Base-by-base conservation (phyloP, 1,284 basidiomycete genomes). In the Fomitopsis schrenkii region DNA sequence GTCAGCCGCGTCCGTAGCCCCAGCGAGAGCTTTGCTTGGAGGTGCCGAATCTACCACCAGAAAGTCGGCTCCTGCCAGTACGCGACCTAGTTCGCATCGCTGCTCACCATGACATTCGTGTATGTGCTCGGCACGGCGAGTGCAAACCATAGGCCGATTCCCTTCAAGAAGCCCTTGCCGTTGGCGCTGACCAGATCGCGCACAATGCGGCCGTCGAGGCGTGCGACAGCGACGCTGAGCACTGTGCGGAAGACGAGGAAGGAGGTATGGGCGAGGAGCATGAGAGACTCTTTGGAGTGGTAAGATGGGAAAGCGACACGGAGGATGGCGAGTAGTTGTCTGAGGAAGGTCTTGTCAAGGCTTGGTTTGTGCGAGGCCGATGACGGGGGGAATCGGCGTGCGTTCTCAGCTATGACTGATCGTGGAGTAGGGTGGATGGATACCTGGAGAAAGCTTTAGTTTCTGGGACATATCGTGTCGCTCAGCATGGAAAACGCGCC, bases 121-220 rank as follows among this genome's bases (percentile, higher is more conserved):
- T 96, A 97, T 19, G 94, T 96, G 70, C 93, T 95, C 0, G 97
- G 96, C 30, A 98, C 81, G 0, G 95, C 94, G 7, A 99, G 82
- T 6, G 87, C 77, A 71, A 97, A 97, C 96, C 96, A 98, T 62
- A 94, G 80, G 0, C 83, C 91, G 0, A 98, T 77, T 0, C 95
- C 95, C 57, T 83, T 84, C 15, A 94, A 65, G 75, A 98, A 98
- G 0, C 94, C 95, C 59, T 82, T 83, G 0, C 87, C 91, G 70
- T 98, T 89, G 0, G 94, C 95, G 36, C 90, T 93, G 54, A 93
- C 95, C 60, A 98, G 80, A 74, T 97, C 92, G 60, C 94, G 78
- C 8, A 97, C 96, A 67, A 98, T 94, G 44, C 86, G 79, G 10
- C 97, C 96, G 71, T 99, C 96, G 10, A 99, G 80, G 53, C 86